phyloP scores from a whole-genome alignment of 768 basidiomycete genomes.

The Hygrophorus russula region DNA sequence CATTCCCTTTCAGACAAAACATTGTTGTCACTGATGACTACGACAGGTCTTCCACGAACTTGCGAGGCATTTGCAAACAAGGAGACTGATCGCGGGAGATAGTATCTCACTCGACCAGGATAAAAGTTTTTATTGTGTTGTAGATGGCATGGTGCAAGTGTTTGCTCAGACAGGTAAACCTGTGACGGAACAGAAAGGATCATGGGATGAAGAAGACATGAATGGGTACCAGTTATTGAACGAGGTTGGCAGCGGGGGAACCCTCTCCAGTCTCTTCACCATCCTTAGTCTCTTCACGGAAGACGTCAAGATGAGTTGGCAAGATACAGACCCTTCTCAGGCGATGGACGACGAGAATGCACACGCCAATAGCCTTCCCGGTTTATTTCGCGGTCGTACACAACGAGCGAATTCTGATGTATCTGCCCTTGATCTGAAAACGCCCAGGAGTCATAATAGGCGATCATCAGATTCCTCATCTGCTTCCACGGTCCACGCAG shows the following conservation, averaged over 20 bases:
- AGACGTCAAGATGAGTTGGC: slow-evolving; percentile 87
- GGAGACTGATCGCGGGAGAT: slow-evolving; percentile 92
- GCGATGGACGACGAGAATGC: not conserved
- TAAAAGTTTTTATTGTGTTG: slow-evolving; percentile 95
- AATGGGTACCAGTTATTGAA: slow-evolving; percentile 96
- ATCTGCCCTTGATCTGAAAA: slow-evolving; percentile 34
- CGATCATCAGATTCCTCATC: slow-evolving; percentile 55
- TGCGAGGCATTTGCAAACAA: slow-evolving; percentile 89
- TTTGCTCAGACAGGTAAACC: slow-evolving; percentile 62
- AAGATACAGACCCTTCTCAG: slow-evolving; percentile 36
- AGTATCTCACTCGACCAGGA: slow-evolving; percentile 85
- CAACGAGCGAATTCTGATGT: slow-evolving; percentile 52
- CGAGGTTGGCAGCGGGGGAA: slow-evolving; percentile 93
- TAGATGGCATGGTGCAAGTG: slow-evolving; percentile 95
- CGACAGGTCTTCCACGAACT: slow-evolving; percentile 90
- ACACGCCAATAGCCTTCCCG: slow-evolving; percentile 4
- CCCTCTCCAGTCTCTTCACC: slow-evolving; percentile 90
- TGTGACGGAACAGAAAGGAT: slow-evolving; percentile 33
- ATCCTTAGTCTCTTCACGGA: slow-evolving; percentile 96
- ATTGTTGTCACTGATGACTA: not conserved
- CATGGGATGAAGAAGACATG: slow-evolving; percentile 79
- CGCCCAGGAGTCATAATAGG: slow-evolving; percentile 24
- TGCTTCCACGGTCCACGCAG: slow-evolving; percentile 55
- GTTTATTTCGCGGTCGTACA: slow-evolving; percentile 16
- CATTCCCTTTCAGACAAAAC: not conserved